Evolutionary conservation across 2,329 filamentous ascomycete genomes (phyloP).

Genomic region (Xylaria sp.): DNA sequence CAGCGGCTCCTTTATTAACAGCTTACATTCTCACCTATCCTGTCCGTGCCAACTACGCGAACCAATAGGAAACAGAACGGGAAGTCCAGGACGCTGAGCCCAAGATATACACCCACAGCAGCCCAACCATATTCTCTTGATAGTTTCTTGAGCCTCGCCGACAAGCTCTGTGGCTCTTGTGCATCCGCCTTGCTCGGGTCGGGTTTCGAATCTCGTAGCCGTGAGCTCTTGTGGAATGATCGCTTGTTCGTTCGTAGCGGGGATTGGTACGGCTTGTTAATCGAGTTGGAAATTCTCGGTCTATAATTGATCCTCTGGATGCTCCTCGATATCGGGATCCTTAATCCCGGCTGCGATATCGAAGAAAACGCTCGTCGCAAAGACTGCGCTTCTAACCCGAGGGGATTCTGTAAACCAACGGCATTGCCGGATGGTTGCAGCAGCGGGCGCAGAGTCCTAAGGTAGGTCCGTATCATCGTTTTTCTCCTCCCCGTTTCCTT

Average conservation of each 20-base stretch:
- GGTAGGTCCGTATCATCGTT: slow-evolving; percentile 37
- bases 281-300: slow-evolving; percentile 31
- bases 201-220: slow-evolving; percentile 44
- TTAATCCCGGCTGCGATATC: slow-evolving; percentile 30
- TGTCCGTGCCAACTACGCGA: slow-evolving; percentile 82
- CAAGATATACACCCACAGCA: slow-evolving; percentile 89
- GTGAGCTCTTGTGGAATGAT: slow-evolving; percentile 45
- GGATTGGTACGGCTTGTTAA: slow-evolving; percentile 32
- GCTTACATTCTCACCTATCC: slow-evolving; percentile 73
- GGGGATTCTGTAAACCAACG: slow-evolving; percentile 35
- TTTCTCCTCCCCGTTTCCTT: slow-evolving; percentile 21
- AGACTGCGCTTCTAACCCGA: slow-evolving; percentile 36
- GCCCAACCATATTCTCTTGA: slow-evolving; percentile 95
- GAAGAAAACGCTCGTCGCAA: slow-evolving; percentile 40
- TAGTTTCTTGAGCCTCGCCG: slow-evolving; percentile 81
- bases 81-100: slow-evolving; percentile 86
- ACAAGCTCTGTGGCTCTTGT: slow-evolving; percentile 61
- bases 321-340: slow-evolving; percentile 26
- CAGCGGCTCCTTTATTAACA: background rate
- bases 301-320: slow-evolving; percentile 29
- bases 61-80: slow-evolving; percentile 95
- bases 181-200: slow-evolving; percentile 36
- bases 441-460: slow-evolving; percentile 32
- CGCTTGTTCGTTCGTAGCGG: slow-evolving; percentile 40
- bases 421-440: slow-evolving; percentile 30